Base-by-base conservation (phyloP, 306 rosid species). In the Sicyos baderoa region DNA sequence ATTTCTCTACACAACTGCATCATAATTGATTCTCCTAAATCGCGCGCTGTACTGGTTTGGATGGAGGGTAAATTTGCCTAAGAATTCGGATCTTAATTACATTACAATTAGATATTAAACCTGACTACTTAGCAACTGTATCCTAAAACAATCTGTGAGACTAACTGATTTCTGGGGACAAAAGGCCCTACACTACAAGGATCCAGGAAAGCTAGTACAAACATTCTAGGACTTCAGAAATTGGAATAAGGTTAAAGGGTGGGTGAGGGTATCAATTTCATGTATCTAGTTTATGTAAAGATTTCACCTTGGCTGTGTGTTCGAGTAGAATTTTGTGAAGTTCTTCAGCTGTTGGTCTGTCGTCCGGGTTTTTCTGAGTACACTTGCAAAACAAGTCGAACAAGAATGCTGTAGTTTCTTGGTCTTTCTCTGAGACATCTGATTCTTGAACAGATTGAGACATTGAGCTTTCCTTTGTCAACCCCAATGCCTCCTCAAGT, bases 331-430 rank as follows among this genome's bases (percentile, higher is more conserved):
- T 73, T 77, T 85, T 76, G 70, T 83, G 70, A 74, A 94, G 87
- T 75, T 84, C 79, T 75, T 88, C 76, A 54, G 96, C 95, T 1
- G 90, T 77, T 17, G 96, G 99, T 16, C 95, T 89, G 55, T 84
- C 83, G 7, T n/a, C 64, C 5, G 95, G 95, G 70, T 85, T 79
- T 72, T 85, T 90, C 65, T 77, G 61, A 0, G 95, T 84, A 69
- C 99, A 94, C 66, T 75, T 84, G 67, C 50, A 83, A 70, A 86
- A 94, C 81, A 94, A 78, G 62, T 90, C 85, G 59, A 90, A 85
- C 50, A 88, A 96, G 77, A 90, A 88, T 47, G 75, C 70, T 73
- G 80, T 40, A 10, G 55, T 44, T 44, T 72, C 86, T 17, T 48
- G 58, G 56, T 85, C 85, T 0, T 76, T 70, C 59, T 84, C 83